Conservation (phyloP, 192 early-diverging fungal genomes). For the Nowakowskiella sp. region DNA sequence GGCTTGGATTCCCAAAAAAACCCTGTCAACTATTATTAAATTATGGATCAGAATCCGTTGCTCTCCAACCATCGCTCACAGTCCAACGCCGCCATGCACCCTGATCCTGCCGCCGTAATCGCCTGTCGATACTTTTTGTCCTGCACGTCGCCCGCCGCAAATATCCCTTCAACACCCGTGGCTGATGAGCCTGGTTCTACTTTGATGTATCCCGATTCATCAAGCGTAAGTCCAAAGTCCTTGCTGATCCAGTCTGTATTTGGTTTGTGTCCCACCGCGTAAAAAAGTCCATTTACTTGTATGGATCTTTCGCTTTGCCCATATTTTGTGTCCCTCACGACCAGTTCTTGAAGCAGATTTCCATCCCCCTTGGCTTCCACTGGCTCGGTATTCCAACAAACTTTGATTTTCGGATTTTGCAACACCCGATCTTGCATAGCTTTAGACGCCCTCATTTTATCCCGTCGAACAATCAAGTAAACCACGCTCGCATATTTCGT, state of each 20-base stretch:
- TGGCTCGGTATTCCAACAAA: slow-evolving; percentile 78
- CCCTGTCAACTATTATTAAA: too few relatives aligned
- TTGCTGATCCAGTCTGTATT: slow-evolving; percentile 37
- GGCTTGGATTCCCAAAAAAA: too few relatives aligned
- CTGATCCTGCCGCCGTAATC: slow-evolving; percentile 91
- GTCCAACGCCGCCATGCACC: slow-evolving; percentile 96
- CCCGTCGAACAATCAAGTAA: slow-evolving; percentile 80
- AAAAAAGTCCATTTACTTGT: slow-evolving; percentile 87
- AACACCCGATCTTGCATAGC: slow-evolving; percentile 85
- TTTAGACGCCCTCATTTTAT: slow-evolving; percentile 88
- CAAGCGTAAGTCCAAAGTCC: slow-evolving; percentile 56
- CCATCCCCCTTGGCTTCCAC: slow-evolving; percentile 81
- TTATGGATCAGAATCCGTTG: slow-evolving; percentile 52
- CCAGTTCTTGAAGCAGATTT: slow-evolving; percentile 56
- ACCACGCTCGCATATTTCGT: slow-evolving; percentile 92
- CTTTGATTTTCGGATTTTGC: slow-evolving; percentile 76
- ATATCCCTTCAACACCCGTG: slow-evolving; percentile 81
- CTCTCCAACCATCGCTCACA: slow-evolving; percentile 89
- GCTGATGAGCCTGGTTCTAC: slow-evolving; percentile 55
- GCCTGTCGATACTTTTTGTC: slow-evolving; percentile 93
- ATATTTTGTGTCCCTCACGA: slow-evolving; percentile 58
- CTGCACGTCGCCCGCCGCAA: slow-evolving; percentile 95
- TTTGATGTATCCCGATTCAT: slow-evolving; percentile 83
- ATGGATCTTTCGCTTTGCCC: too few relatives aligned
- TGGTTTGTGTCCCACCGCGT: slow-evolving; percentile 92